Percentiles rank a stretch among this genome's conserved stretches.
Conservation (phyloP, 345 rosid genomes). For the Odontarrhena argentea region DNA sequence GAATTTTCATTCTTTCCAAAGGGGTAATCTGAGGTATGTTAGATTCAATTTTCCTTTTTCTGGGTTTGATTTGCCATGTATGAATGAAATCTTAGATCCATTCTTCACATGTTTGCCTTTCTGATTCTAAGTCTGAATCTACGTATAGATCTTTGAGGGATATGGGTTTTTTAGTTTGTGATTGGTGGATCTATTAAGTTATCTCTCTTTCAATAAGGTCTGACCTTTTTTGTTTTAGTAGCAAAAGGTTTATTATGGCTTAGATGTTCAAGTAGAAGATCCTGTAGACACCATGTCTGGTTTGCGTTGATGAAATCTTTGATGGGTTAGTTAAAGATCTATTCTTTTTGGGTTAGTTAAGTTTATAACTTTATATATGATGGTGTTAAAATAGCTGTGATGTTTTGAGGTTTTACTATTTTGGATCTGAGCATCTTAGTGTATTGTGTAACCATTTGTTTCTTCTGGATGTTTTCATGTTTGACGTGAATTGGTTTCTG, state of each 20-base stretch:
- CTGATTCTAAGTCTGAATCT: slow-evolving; percentile 9
- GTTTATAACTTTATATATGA: background rate
- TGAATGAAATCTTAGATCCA: slow-evolving; percentile 8
- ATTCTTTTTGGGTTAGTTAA: background rate
- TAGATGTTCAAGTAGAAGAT: slow-evolving; percentile 9
- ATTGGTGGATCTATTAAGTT: slow-evolving; percentile 24
- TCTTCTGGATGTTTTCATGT: slow-evolving; percentile 10
- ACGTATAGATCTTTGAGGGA: slow-evolving; percentile 10
- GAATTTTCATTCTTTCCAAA: too few species aligned
- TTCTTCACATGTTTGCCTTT: slow-evolving; percentile 7
- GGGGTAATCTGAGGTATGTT: slow-evolving; percentile 42
- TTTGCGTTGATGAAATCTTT: slow-evolving; percentile 9
- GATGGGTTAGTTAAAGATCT: slow-evolving; percentile 16
- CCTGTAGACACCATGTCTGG: background rate
- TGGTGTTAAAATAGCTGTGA: slow-evolving; percentile 1
- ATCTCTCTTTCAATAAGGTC: slow-evolving; percentile 5
- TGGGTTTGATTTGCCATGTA: background rate
- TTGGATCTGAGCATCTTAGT: background rate
- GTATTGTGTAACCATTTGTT: background rate
- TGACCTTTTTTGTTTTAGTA: background rate
- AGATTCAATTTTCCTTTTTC: background rate
- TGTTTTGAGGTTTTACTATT: slow-evolving; percentile 12
- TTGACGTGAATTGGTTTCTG: slow-evolving; percentile 7
- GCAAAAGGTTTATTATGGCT: background rate
- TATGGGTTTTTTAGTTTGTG: background rate